These are phyloP conservation scores for Cunninghamia lanceolata DNA, from an alignment of 75 land plant genomes.

Conservation along the genomic window DNA sequence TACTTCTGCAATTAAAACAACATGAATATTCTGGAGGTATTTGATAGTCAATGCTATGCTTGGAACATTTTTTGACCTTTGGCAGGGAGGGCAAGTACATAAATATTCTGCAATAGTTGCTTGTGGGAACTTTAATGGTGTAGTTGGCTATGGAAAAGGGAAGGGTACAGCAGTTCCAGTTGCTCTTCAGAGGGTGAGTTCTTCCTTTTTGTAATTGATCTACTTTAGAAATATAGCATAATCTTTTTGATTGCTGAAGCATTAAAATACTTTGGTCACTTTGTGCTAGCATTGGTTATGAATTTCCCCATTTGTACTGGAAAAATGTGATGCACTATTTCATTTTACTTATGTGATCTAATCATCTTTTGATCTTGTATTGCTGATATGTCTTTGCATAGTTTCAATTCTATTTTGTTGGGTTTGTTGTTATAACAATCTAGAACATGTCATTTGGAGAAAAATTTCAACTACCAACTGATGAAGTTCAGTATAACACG, in stretches of 20 bases:
- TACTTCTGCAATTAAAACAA: background rate
- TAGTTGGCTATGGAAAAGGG: constrained; percentile 87
- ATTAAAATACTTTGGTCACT: background rate
- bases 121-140: constrained; percentile 92
- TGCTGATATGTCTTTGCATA: background rate
- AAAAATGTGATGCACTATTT: background rate
- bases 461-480: background rate
- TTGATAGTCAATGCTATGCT: background rate
- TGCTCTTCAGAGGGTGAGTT: constrained; percentile 66
- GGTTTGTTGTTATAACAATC: background rate
- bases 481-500: background rate
- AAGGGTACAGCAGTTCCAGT: constrained; percentile 65
- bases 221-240: background rate
- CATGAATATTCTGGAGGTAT: background rate
- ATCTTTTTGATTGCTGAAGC: background rate
- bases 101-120: constrained; percentile 81
- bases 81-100: constrained; percentile 77
- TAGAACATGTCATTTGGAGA: background rate
- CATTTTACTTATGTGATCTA: background rate
- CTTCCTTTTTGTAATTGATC: background rate
- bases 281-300: background rate
- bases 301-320: background rate
- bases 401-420: background rate
- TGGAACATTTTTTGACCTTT: constrained; percentile 8
- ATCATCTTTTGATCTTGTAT: background rate